A percentile compares a stretch with the other conserved stretches of the same genome.
phyloP scores from a whole-genome alignment of 2,329 filamentous ascomycete species.

The Aspergillus spinulosporus region DNA sequence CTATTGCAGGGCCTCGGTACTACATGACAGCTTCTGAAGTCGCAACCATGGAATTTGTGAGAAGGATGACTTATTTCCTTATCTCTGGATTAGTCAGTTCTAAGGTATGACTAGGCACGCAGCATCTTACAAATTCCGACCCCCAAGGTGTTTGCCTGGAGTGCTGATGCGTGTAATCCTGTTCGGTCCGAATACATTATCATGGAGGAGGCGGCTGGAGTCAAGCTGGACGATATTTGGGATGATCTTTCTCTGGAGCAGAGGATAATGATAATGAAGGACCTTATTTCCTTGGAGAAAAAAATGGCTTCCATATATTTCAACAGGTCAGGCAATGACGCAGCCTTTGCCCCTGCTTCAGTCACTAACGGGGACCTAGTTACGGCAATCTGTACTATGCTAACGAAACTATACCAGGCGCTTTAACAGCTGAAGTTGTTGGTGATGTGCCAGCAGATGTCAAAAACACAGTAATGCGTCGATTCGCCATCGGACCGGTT shows the following conservation, averaged over 20 bases:
- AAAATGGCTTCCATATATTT: neutral
- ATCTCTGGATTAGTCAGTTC: neutral
- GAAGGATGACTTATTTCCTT: neutral
- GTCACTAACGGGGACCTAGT: neutral
- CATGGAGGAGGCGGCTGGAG: conserved; percentile 23
- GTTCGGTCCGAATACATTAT: conserved; percentile 27
- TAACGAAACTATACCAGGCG: neutral
- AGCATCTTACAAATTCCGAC: conserved; percentile 22
- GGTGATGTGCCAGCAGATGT: conserved; percentile 17
- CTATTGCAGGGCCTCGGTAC: conserved; percentile 18
- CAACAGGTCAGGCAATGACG: neutral
- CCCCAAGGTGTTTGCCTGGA: conserved; percentile 22
- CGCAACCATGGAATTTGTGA: conserved; percentile 27
- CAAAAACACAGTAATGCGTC: conserved; percentile 32
- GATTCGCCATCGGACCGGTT: conserved; percentile 42
- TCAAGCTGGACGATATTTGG: conserved; percentile 22
- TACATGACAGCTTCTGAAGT: conserved; percentile 25
- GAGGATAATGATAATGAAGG: neutral
- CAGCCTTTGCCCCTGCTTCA: neutral
- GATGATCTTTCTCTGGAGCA: conserved; percentile 11
- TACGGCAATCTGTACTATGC: neutral
- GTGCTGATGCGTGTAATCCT: conserved; percentile 15
- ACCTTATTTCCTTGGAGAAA: neutral
- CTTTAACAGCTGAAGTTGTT: neutral
- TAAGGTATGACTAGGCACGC: conserved; percentile 16